These are phyloP conservation scores for Sporothrix curviconia DNA, from an alignment of 2,329 filamentous ascomycete species.

Conservation along the genomic window DNA sequence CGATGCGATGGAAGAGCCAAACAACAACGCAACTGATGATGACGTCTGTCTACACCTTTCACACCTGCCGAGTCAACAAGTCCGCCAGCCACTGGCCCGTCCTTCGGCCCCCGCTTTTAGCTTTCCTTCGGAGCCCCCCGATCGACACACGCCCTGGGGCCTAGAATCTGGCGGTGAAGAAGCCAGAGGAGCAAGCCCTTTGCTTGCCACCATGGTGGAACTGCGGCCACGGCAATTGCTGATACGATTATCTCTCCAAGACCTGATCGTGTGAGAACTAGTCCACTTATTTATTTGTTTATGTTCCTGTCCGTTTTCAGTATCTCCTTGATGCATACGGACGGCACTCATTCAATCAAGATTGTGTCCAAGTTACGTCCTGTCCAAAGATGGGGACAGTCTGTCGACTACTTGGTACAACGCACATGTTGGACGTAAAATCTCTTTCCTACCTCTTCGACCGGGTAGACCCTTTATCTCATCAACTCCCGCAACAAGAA, in stretches of 20 bases:
- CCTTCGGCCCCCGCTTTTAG: no score
- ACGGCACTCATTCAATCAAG: no score
- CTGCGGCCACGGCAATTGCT: not conserved
- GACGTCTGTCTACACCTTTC: no score
- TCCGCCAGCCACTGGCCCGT: no score
- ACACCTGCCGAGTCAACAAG: not conserved
- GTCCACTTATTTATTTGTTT: no score
- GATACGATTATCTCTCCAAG: no score
- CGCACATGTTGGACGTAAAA: no score
- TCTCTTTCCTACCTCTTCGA: not conserved
- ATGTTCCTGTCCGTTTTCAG: not conserved
- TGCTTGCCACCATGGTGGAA: not conserved
- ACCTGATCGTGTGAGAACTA: no score
- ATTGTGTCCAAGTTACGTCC: not conserved
- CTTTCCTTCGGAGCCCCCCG: not conserved
- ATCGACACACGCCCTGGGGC: not conserved
- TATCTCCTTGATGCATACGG: not conserved
- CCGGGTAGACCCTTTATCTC: not conserved
- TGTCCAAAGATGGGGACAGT: no score
- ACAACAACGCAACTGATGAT: no score
- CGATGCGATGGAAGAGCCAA: not conserved
- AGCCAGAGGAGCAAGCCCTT: no score
- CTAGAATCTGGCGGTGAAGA: conserved; percentile 3
- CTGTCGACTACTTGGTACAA: no score
- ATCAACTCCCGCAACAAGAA: not conserved